These are phyloP conservation scores for Lotmaria passim DNA, from an alignment of 208 protist species.

Conservation along the genomic window DNA sequence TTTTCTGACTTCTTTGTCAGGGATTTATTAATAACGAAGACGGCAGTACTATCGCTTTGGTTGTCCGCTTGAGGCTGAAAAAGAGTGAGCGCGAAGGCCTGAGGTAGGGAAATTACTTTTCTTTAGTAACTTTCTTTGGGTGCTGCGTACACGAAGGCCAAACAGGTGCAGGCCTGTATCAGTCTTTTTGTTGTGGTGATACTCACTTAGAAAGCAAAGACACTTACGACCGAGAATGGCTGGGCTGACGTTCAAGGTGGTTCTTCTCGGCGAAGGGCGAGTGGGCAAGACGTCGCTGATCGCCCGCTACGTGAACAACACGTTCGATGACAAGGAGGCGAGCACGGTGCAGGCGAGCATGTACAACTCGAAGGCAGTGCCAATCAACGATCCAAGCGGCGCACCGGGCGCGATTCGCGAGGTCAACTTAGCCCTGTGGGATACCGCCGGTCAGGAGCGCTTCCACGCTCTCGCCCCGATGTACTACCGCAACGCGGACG, in stretches of 20 bases:
- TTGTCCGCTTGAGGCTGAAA: too few species aligned
- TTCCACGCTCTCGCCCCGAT: conserved; percentile 87
- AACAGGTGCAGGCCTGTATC: conserved; percentile 11
- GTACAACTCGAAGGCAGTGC: conserved; percentile 63
- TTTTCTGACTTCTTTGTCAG: too few species aligned
- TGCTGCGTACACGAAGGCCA: too few species aligned
- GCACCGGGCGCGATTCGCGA: conserved; percentile 42
- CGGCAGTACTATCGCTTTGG: too few species aligned
- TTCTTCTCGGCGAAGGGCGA: conserved; percentile 83
- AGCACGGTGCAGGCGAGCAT: conserved; percentile 77
- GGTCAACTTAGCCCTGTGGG: conserved; percentile 95
- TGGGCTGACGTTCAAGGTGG: conserved; percentile 62
- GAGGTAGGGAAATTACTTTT: too few species aligned
- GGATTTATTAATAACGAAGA: too few species aligned
- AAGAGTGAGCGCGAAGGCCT: too few species aligned
- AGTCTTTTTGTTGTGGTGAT: too few species aligned
- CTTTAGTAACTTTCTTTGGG: too few species aligned
- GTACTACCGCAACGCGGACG: conserved; percentile 86
- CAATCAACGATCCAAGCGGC: conserved; percentile 37
- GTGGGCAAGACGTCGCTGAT: conserved; percentile 89
- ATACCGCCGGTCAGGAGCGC: conserved; percentile 98
- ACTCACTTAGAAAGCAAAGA: too few species aligned
- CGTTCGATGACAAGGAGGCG: conserved; percentile 62
- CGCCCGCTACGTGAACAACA: conserved; percentile 72
- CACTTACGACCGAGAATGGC: too few species aligned